Base-by-base conservation (phyloP, 805 yeast genomes). In the Ogataea trehaloabstinens region DNA sequence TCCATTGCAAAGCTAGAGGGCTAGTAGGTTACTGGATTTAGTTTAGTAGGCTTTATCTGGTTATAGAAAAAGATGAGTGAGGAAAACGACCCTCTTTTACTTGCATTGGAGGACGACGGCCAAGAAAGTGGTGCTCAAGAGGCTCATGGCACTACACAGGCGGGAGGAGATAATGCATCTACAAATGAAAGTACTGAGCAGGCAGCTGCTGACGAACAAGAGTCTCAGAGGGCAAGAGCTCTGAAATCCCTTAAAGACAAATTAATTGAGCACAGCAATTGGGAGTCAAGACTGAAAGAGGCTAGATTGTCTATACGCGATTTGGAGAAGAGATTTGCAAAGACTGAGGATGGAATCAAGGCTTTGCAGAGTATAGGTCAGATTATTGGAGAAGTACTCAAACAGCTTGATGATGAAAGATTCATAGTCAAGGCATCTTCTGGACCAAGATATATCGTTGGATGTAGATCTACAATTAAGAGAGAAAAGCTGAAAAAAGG, bases 331-430 rank as follows among this genome's bases (percentile, higher is more conserved):
- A 82, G 81, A 46, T 93, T 80, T 63, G 91, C 85, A 42, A 89
- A 88, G 71, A 91, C 99, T 2, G 99, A 93, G 62, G 87, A 89
- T 52, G 99, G 93, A 56, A 93, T 93, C 63, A 91, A 89, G 67
- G 98, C 98, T 13, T 73, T 93, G 49, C 99, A 93, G 66, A 83
- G 95, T 48, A 95, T 93, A 46, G 99, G 99, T 3, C 99, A 93
- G 66, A 81, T 93, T 58, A 85, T 93, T 50, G 99, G 99, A 41
- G 99, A 93, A 64, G 95, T 93, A 20, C 76, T 93, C 68, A 93
- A 93, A 63, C 96, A 89, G 62, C 72, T 93, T 55, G 95, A 91
- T 47, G 95, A 87, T 36, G 99, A 93, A 60, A 74, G 96, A 53
- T 93, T 82, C 61, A 91, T 91, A 49, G 98, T 93, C 35, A 91